Conservation (phyloP, 371 early-diverging fungal species). For the Mortierella sp. region DNA sequence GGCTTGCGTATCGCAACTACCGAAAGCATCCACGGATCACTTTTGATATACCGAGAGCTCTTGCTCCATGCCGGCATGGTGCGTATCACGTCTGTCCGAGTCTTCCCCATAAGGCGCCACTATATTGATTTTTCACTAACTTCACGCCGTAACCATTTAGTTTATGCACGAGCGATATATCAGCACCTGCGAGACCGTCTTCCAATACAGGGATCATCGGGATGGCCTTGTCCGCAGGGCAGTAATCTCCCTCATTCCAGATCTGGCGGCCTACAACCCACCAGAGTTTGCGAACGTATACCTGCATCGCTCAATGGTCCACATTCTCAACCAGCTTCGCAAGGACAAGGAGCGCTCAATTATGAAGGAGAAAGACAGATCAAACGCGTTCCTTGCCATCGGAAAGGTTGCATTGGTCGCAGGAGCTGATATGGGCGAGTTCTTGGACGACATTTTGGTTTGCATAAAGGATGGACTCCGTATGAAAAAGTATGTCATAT, state of each 20-base stretch:
- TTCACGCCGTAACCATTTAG: conserved; percentile 55
- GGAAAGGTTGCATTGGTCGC: conserved; percentile 91
- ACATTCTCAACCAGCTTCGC: conserved; percentile 81
- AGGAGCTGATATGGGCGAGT: conserved; percentile 85
- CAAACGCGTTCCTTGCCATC: conserved; percentile 85
- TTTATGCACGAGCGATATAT: conserved; percentile 89
- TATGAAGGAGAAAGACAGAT: conserved; percentile 37
- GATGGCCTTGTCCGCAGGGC: conserved; percentile 87
- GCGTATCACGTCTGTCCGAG: conserved; percentile 10
- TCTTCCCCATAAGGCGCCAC: not conserved
- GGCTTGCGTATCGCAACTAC: conserved; percentile 78
- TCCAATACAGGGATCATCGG: conserved; percentile 85
- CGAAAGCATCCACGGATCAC: conserved; percentile 92
- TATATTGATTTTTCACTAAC: not conserved
- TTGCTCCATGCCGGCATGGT: conserved; percentile 89
- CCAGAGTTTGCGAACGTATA: conserved; percentile 81
- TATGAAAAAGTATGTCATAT: conserved; percentile 44
- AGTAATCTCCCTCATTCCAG: conserved; percentile 88
- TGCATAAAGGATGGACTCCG: conserved; percentile 83
- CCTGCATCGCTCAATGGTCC: conserved; percentile 81
- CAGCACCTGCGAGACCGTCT: conserved; percentile 83
- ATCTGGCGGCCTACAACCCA: conserved; percentile 88
- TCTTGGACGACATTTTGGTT: conserved; percentile 79
- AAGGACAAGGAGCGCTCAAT: conserved; percentile 82
- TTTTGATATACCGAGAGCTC: conserved; percentile 87